These are phyloP conservation scores for Leishmania arabica DNA, from an alignment of 208 protist genomes.

Conservation along the genomic window DNA sequence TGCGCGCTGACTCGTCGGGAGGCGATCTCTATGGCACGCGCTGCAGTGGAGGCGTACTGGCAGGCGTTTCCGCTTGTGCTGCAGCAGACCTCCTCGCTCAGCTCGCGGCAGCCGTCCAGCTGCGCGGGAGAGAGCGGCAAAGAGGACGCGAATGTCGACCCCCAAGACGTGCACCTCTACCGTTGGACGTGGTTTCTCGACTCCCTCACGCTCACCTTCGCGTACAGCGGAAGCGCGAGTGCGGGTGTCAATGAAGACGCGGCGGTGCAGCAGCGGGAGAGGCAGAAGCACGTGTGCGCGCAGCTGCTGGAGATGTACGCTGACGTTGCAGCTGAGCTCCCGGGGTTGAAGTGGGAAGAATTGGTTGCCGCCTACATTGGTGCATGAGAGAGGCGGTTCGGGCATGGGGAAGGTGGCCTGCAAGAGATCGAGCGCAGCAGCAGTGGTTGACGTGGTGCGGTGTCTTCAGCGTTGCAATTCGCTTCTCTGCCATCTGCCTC, in stretches of 20 bases:
- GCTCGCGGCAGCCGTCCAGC: neutral
- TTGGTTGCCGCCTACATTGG: neutral
- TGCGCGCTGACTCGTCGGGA: conserved; percentile 6
- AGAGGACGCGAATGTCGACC: neutral
- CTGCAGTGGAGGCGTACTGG: conserved; percentile 7
- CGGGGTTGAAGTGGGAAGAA: neutral
- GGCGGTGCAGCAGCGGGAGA: conserved; percentile 4
- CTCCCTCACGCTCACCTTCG: conserved; percentile 14
- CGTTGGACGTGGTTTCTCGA: conserved; percentile 21
- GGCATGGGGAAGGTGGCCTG: neutral
- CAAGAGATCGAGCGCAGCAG: neutral
- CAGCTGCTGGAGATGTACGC: conserved; percentile 4
- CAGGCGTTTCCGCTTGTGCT: conserved; percentile 5
- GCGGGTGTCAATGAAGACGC: neutral
- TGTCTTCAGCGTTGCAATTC: neutral
- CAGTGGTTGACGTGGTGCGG: neutral
- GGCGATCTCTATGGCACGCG: conserved; percentile 9
- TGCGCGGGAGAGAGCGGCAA: too few relatives aligned
- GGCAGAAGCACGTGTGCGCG: conserved; percentile 3
- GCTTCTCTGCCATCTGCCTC: neutral
- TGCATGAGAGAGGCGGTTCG: neutral
- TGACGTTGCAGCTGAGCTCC: conserved; percentile 2
- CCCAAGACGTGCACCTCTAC: neutral
- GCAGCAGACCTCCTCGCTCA: neutral
- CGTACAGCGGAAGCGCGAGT: neutral